Evolutionary conservation across 495 filamentous ascomycete species (phyloP), one percentile per base, ranked within the genome.

Genomic region (Xylaria castorea): DNA sequence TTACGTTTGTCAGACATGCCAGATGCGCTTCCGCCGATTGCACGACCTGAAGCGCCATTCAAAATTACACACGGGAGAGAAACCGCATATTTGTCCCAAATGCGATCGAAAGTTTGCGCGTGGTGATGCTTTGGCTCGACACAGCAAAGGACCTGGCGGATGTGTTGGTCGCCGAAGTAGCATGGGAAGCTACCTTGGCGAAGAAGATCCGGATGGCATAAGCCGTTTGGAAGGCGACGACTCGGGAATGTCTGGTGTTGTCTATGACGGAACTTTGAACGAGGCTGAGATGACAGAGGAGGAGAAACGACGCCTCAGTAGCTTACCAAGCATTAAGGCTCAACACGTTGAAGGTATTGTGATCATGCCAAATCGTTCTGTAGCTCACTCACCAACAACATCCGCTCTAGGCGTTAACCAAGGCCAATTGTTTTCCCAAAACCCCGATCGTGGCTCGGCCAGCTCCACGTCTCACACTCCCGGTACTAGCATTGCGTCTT

Each of bases 1-100:
- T 0, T 99, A 94, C 77, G 89, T 93, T 30, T 99, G 96, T 77
- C 89, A 92, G 69, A 93, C 92, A 27, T 99, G 96, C 77, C 88
- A 95, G 65, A 90, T 94, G 73, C 89, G 95, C 34, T 99, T 99
- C 80, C 90, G 96, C 61, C 89, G 96, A 71, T 85, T 98, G 34
- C 96, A 99, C 77, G 96, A 99, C 77, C 84, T 99, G 68, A 99
- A 99, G 83, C 90, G 96, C 53, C 96, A 99, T 79, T 93, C 91
- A 57, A 98, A 98, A 80, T 87, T 99, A 22, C 96, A 99, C 79
- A 98, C 97, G 18, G 96, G 96, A 20, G 96, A 99, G 82, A 91
- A 97, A 73, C 94, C 95, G 14, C 96, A 98, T 76, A 92, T 94
- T 14, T 99, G 96, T 75, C 91, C 92, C 38, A 97, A 95, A 79